Base-by-base conservation (phyloP, 345 rosid species). In the Mallotus nudiflorus region DNA sequence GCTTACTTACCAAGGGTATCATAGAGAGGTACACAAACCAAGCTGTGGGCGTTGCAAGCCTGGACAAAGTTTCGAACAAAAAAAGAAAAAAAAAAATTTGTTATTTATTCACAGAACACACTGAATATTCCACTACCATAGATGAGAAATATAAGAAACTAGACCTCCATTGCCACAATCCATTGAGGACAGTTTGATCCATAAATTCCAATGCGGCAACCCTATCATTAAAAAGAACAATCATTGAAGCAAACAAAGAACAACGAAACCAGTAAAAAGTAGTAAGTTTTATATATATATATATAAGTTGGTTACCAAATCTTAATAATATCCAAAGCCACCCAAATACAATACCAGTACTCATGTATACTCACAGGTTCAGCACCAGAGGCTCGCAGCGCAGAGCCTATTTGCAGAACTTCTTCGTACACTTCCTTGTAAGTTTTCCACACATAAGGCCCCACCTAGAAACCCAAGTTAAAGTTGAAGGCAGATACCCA, bases 111-210 rank as follows among this genome's bases (percentile, higher is more conserved):
- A 58, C 3, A 58, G 22, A 22, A 40, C 28, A 3, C 52, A 29
- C 18, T 48, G 49, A 37, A 64, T 31, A 25, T n/a, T 14, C 13
- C 44, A n/a, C 5, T 3, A n/a, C n/a, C n/a, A n/a, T n/a, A n/a
- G n/a, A n/a, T 10, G 27, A 52, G 44, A 40, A 14, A 37, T 14
- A 58, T 33, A 24, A 35, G 9, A 49, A 62, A 5, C 46, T 40
- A 72, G 62, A 91, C 98, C 96, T 95, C 96, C 99, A 95, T 95
- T 27, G 97, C 97, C 69, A 82, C 81, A 82, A 88, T 83, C 99
- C 99, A 95, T 54, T 95, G 89, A 6, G 97, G 99, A 75, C 99
- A 91, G 78, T 95, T 95, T 33, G 88, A 81, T 78, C 99, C 99
- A 62, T 90, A 95, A 37, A 95, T 84, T 45, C 99, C 99, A 73